These are phyloP conservation scores for Coemansia sp. DNA, from an alignment of 192 early-diverging fungal species.

Conservation along the genomic window DNA sequence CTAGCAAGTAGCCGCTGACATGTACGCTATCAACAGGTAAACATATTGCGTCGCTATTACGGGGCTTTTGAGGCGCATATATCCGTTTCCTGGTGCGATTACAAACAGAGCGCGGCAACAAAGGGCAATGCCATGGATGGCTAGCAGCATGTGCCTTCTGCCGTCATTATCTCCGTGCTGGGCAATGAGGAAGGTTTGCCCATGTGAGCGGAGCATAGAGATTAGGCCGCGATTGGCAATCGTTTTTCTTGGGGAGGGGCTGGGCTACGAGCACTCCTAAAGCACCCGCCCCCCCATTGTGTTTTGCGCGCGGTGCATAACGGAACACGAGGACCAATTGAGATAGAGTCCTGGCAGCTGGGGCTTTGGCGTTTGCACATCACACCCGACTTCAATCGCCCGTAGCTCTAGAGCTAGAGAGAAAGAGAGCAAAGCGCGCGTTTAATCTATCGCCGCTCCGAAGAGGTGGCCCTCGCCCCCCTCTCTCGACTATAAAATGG, in stretches of 20 bases:
- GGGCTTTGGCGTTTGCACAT: background rate
- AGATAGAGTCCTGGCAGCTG: background rate
- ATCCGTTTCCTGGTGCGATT: background rate
- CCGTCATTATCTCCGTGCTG: background rate
- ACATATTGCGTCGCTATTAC: background rate
- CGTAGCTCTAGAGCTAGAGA: slow-evolving; percentile 1
- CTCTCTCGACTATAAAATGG: slow-evolving; percentile 1
- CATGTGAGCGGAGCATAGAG: background rate
- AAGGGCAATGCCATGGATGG: background rate
- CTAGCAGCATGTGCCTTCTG: background rate
- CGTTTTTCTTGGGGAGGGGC: background rate
- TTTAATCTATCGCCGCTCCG: slow-evolving; percentile 1
- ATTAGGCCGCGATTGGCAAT: slow-evolving; percentile 14
- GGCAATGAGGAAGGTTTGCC: background rate
- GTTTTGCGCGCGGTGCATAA: background rate
- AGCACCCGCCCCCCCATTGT: background rate
- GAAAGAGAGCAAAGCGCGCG: background rate
- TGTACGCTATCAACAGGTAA: background rate
- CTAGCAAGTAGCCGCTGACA: background rate
- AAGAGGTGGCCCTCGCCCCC: background rate
- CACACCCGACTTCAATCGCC: background rate
- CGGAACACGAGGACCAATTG: slow-evolving; percentile 8
- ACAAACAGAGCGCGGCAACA: background rate
- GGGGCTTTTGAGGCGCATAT: background rate
- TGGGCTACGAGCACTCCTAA: background rate